phyloP scores from a whole-genome alignment of 495 filamentous ascomycete species.

The Lindgomyces ingoldianus region DNA sequence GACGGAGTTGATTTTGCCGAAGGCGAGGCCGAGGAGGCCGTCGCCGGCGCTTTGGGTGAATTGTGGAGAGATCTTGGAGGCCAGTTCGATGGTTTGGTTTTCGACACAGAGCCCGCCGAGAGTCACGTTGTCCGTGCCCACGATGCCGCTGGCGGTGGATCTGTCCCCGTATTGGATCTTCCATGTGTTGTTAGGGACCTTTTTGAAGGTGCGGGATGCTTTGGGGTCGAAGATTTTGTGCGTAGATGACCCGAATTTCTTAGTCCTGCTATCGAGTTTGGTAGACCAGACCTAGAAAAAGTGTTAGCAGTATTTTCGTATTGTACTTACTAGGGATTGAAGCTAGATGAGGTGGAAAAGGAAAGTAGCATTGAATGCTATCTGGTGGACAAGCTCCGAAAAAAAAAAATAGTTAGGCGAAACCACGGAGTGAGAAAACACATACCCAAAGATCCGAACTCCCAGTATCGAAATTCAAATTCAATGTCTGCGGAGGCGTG shows the following conservation, averaged over 20 bases:
- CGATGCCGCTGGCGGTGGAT: conserved; percentile 67
- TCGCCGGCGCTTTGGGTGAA: conserved; percentile 65
- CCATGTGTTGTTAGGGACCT: conserved; percentile 57
- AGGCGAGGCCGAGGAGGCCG: conserved; percentile 74
- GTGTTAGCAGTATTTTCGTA: too few species aligned
- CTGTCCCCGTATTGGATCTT: conserved; percentile 74
- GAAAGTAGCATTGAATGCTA: neutral
- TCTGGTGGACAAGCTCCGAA: neutral
- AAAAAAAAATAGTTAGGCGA: too few species aligned
- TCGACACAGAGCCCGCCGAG: conserved; percentile 70
- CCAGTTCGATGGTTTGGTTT: conserved; percentile 69
- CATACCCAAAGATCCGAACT: conserved; percentile 75
- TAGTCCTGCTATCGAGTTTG: conserved; percentile 49
- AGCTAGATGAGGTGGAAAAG: too few species aligned
- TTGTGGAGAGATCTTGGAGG: conserved; percentile 61
- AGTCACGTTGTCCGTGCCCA: conserved; percentile 68
- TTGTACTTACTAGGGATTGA: too few species aligned
- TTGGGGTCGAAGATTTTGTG: conserved; percentile 59
- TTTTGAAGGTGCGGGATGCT: conserved; percentile 65
- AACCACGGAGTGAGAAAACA: too few species aligned
- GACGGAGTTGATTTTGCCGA: conserved; percentile 69
- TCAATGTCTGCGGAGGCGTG: conserved; percentile 65
- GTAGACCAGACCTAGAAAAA: conserved; percentile 54
- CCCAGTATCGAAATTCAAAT: conserved; percentile 75
- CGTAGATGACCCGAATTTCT: conserved; percentile 38